Evolutionary conservation across 2,329 filamentous ascomycete species (phyloP), one percentile per base, ranked within the genome.

Genomic region (Cladosporium cucumerinum): DNA sequence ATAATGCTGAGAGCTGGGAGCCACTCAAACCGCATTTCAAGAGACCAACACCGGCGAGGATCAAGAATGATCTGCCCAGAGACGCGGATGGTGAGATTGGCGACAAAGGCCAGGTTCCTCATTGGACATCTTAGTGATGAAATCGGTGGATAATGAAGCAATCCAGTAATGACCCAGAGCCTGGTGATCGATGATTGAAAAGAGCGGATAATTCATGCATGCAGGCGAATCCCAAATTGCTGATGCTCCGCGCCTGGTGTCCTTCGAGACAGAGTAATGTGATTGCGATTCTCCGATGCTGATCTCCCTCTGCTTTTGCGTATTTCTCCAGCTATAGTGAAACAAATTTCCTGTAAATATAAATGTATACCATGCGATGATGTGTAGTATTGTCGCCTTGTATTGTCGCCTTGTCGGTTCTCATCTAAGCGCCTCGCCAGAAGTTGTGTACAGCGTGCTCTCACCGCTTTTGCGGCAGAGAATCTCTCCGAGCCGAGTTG

Each of bases 1-100:
- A 95, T 73, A 93, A 87, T 74, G 86, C 88, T 65, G 90, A 96
- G 80, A 93, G 90, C 75, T 97, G 92, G 92, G 87, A 80, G 70
- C 76, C 78, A 16, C 67, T 84, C 69, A 81, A 81, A 72, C 74
- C 80, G 65, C 79, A 78, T 63, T 84, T 83, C 66, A 36, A 63
- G 52, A 49, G 70, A 61, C 69, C 68, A 28, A 65, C 62, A 43
- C 66, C 63, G 12, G 59, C 48, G 25, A 65, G 68, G 62, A 67
- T 70, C 18, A 62, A 65, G 26, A 73, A 71, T 63, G 69, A 68
- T 25, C 57, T 61, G 14, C 58, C 63, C 34, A 48, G 65, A 25
- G 67, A 61, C 18, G 59, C 32, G 4, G 48, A 69, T 18, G 72
- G 72, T 3, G 55, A 63, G 49, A 67, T 70, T 57, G 72, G 70